Conservation (phyloP, 2,329 filamentous ascomycete genomes). For the Cercospora beticola region DNA sequence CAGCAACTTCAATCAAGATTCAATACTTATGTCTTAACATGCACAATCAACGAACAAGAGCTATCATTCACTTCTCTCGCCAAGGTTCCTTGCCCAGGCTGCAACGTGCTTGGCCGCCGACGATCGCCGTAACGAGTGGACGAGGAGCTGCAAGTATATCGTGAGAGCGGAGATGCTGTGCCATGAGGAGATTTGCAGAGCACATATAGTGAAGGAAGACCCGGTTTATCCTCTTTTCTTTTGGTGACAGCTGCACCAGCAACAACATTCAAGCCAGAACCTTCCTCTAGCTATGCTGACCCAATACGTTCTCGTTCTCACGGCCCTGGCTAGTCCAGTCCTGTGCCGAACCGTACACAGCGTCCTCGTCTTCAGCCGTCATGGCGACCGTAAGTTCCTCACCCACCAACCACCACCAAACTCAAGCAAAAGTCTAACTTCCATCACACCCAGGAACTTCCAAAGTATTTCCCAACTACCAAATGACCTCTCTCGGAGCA, state of each 20-base stretch:
- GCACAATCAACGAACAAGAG: not conserved
- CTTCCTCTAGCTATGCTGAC: not conserved
- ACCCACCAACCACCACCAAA: not conserved
- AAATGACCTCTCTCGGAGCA: slow-evolving; percentile 18
- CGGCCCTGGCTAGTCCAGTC: not conserved
- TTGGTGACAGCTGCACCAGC: not conserved
- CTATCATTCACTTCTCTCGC: not conserved
- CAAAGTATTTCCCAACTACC: slow-evolving; percentile 14
- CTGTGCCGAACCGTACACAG: slow-evolving; percentile 11
- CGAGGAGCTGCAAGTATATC: not conserved
- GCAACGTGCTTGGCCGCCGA: not conserved
- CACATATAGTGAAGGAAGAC: not conserved
- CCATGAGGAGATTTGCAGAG: not conserved
- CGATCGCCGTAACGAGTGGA: not conserved
- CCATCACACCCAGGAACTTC: slow-evolving; percentile 6
- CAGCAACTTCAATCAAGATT: not conserved
- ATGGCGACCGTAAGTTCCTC: slow-evolving; percentile 9
- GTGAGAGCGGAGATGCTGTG: not conserved
- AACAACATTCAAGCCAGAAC: not conserved
- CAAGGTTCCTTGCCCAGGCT: not conserved
- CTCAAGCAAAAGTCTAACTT: not conserved
- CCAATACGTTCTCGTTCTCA: not conserved
- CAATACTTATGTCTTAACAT: not conserved
- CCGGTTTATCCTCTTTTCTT: not conserved
- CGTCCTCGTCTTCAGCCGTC: slow-evolving; percentile 15